These are phyloP conservation scores for Candida suzukii DNA, from an alignment of 805 yeast genomes.

Conservation along the genomic window DNA sequence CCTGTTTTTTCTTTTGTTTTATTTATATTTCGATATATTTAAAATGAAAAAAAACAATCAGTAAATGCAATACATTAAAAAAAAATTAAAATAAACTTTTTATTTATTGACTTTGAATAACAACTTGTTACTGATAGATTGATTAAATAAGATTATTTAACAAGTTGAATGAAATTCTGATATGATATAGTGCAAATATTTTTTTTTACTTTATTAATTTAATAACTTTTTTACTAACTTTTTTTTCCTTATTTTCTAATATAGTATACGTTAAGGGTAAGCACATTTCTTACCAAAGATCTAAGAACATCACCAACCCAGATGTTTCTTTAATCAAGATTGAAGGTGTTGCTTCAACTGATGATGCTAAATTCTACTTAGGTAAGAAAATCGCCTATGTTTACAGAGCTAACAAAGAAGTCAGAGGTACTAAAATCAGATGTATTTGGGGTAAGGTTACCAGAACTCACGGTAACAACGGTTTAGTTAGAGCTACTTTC, in stretches of 20 bases:
- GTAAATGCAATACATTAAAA: too few species aligned
- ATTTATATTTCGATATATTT: too few species aligned
- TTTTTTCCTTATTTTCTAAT: constrained; percentile 4
- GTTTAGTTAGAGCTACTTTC: constrained; percentile 98
- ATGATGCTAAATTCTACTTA: constrained; percentile 97
- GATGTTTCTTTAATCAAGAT: constrained; percentile 93
- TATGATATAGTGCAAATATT: too few species aligned
- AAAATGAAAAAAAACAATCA: too few species aligned
- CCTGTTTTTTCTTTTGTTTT: too few species aligned
- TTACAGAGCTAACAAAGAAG: constrained; percentile 96
- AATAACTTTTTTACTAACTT: constrained; percentile 2
- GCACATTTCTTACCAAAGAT: constrained; percentile 99
- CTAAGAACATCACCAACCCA: constrained; percentile 97
- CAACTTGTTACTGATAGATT: too few species aligned
- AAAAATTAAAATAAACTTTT: too few species aligned
- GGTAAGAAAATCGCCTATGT: constrained; percentile 99
- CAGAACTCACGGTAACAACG: constrained; percentile 98
- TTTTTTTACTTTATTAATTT: background rate
- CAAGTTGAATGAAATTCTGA: too few species aligned
- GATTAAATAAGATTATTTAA: too few species aligned
- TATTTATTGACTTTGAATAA: too few species aligned
- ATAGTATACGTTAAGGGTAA: constrained; percentile 99
- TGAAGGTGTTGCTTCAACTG: constrained; percentile 88
- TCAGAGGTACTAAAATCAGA: constrained; percentile 98
- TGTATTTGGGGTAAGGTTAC: constrained; percentile 99